phyloP scores from a whole-genome alignment of 2,329 filamentous ascomycete genomes.

The Bipolaris oryzae region DNA sequence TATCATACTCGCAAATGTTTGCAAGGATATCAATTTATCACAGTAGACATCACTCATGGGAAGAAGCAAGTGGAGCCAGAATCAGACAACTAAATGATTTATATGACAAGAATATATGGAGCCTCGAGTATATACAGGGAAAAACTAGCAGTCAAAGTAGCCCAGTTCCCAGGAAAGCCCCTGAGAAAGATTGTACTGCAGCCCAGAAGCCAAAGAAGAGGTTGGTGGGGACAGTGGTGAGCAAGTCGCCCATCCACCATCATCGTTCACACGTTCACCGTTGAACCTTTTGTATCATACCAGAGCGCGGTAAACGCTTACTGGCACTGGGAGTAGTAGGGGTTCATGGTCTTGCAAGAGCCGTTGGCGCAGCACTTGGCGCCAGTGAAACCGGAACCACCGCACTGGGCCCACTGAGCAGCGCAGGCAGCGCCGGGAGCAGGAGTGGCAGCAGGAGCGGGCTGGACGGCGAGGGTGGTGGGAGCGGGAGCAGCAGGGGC shows the following conservation, averaged over 20 bases:
- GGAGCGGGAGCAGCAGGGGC: conserved; percentile 5
- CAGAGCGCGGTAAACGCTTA: background rate
- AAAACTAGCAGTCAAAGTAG: background rate
- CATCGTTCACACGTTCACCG: too few species aligned
- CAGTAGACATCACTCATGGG: too few species aligned
- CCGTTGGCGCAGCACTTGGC: conserved; percentile 24
- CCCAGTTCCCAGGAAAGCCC: background rate
- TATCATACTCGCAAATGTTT: too few species aligned
- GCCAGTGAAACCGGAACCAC: conserved; percentile 21
- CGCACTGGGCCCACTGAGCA: conserved; percentile 22
- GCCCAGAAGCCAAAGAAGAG: background rate
- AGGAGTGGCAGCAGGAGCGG: conserved; percentile 10
- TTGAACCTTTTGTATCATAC: background rate
- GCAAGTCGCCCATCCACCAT: too few species aligned
- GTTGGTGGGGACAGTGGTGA: too few species aligned
- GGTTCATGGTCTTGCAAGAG: conserved; percentile 24
- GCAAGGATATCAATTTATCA: too few species aligned
- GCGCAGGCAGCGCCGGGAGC: conserved; percentile 12
- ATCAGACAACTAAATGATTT: too few species aligned
- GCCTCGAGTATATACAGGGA: conserved; percentile 1
- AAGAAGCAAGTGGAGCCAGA: too few species aligned
- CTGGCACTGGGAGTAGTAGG: conserved; percentile 27
- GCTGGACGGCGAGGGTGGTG: conserved; percentile 10
- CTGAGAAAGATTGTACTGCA: background rate
- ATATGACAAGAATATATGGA: background rate